phyloP scores from a whole-genome alignment of 2,329 filamentous ascomycete species.

The Aureobasidium uvarum region DNA sequence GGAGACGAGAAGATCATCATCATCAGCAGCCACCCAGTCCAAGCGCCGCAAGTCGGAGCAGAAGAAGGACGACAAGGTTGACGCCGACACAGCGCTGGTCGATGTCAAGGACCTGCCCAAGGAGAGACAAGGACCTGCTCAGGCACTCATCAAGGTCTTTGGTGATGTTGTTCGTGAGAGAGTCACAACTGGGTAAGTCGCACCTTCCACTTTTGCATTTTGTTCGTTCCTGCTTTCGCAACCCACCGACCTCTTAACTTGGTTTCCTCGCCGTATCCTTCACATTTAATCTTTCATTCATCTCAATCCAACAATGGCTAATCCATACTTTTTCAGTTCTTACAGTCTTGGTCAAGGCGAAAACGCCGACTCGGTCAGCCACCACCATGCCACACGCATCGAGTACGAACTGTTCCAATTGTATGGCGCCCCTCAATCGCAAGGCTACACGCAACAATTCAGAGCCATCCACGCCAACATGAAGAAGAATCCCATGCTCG shows the following conservation, averaged over 20 bases:
- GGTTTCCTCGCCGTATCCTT: neutral
- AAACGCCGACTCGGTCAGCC: slow-evolving; percentile 63
- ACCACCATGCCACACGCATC: slow-evolving; percentile 72
- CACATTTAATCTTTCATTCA: neutral
- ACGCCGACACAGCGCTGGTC: slow-evolving; percentile 38
- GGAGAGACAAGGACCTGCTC: slow-evolving; percentile 67
- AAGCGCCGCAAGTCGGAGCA: slow-evolving; percentile 40
- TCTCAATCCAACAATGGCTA: slow-evolving; percentile 1
- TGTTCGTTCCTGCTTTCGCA: neutral
- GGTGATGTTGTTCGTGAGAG: slow-evolving; percentile 63
- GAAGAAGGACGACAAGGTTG: slow-evolving; percentile 30
- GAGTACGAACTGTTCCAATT: slow-evolving; percentile 66
- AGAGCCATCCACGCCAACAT: slow-evolving; percentile 80
- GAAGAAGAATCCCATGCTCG: slow-evolving; percentile 80
- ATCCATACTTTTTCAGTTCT: slow-evolving; percentile 33
- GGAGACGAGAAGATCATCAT: slow-evolving; percentile 21
- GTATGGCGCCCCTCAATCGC: slow-evolving; percentile 51
- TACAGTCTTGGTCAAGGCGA: slow-evolving; percentile 63
- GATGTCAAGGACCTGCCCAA: slow-evolving; percentile 56
- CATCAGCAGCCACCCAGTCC: slow-evolving; percentile 33
- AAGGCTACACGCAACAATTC: slow-evolving; percentile 61
- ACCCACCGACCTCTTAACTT: neutral
- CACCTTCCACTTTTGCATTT: slow-evolving; percentile 5
- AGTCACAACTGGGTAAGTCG: slow-evolving; percentile 57
- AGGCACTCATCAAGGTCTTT: slow-evolving; percentile 68